Evolutionary conservation across 495 filamentous ascomycete genomes (phyloP).

Genomic region (Penicillium coffeae): DNA sequence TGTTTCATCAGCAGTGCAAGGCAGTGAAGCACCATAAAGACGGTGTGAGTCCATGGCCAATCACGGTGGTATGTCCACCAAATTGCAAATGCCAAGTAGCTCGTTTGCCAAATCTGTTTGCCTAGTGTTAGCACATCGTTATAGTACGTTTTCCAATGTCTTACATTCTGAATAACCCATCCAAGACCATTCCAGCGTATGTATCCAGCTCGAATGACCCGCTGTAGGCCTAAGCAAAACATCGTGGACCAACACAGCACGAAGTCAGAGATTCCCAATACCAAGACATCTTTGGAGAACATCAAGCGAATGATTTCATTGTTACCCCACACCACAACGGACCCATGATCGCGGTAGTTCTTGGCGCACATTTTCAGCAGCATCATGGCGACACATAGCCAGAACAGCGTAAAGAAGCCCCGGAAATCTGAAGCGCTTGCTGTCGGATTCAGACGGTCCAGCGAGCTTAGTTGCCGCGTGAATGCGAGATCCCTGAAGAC

Average conservation of each 20-base stretch:
- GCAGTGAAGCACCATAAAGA: slow-evolving; percentile 69
- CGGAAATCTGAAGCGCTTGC: slow-evolving; percentile 59
- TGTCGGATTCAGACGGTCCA: slow-evolving; percentile 62
- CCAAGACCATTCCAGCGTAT: slow-evolving; percentile 61
- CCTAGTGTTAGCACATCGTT: background rate
- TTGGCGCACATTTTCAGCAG: slow-evolving; percentile 59
- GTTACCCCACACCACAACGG: slow-evolving; percentile 48
- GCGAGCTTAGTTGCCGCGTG: slow-evolving; percentile 63
- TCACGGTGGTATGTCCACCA: slow-evolving; percentile 60
- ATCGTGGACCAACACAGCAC: slow-evolving; percentile 58
- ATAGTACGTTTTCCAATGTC: background rate
- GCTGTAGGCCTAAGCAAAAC: slow-evolving; percentile 58
- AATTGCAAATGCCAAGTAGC: slow-evolving; percentile 55
- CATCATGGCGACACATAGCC: slow-evolving; percentile 60
- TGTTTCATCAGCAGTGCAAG: slow-evolving; percentile 76
- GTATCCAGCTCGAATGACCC: slow-evolving; percentile 45
- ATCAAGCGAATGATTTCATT: slow-evolving; percentile 67
- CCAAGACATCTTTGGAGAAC: slow-evolving; percentile 61
- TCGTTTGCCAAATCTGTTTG: slow-evolving; percentile 54
- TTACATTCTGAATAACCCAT: slow-evolving; percentile 64
- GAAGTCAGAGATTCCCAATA: slow-evolving; percentile 62
- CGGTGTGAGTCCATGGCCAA: slow-evolving; percentile 73
- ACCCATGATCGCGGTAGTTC: slow-evolving; percentile 61
- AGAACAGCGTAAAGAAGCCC: slow-evolving; percentile 76
- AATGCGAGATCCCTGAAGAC: slow-evolving; percentile 65